phyloP scores from a whole-genome alignment of 805 yeast species.

The Teunomyces tritomae region DNA sequence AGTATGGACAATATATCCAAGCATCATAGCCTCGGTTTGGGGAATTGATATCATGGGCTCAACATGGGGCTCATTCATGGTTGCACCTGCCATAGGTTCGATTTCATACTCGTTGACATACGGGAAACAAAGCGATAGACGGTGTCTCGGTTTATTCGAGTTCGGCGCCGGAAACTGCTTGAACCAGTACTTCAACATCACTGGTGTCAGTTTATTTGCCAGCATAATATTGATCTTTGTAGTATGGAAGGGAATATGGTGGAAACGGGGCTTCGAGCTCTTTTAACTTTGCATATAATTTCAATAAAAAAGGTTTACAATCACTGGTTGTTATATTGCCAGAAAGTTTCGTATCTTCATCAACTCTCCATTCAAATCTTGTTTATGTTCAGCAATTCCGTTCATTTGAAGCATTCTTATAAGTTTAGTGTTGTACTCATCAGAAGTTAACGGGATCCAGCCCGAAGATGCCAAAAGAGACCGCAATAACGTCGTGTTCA shows the following conservation, averaged over 20 bases:
- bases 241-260: slow-evolving; percentile 32
- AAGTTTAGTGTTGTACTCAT: neutral
- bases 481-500: slow-evolving; percentile 8
- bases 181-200: slow-evolving; percentile 24
- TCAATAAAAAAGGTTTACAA: neutral
- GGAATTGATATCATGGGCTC: slow-evolving; percentile 88
- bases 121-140: slow-evolving; percentile 58
- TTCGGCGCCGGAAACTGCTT: slow-evolving; percentile 19
- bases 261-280: slow-evolving; percentile 23
- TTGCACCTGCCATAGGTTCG: slow-evolving; percentile 85
- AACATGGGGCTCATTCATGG: slow-evolving; percentile 86
- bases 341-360: neutral
- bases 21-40: slow-evolving; percentile 80
- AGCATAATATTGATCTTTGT: slow-evolving; percentile 23
- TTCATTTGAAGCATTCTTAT: slow-evolving; percentile 10
- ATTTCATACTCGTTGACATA: slow-evolving; percentile 65
- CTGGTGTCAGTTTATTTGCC: slow-evolving; percentile 21
- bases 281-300: slow-evolving; percentile 14
- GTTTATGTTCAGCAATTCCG: slow-evolving; percentile 6
- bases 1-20: slow-evolving; percentile 81
- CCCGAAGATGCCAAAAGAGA: neutral
- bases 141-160: slow-evolving; percentile 19
- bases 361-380: neutral
- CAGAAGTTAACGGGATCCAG: slow-evolving; percentile 4
- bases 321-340: neutral